A percentile compares a stretch with the other conserved stretches of the same genome.
phyloP scores from a whole-genome alignment of 2,329 filamentous ascomycete genomes.

The Colletotrichum aenigma region DNA sequence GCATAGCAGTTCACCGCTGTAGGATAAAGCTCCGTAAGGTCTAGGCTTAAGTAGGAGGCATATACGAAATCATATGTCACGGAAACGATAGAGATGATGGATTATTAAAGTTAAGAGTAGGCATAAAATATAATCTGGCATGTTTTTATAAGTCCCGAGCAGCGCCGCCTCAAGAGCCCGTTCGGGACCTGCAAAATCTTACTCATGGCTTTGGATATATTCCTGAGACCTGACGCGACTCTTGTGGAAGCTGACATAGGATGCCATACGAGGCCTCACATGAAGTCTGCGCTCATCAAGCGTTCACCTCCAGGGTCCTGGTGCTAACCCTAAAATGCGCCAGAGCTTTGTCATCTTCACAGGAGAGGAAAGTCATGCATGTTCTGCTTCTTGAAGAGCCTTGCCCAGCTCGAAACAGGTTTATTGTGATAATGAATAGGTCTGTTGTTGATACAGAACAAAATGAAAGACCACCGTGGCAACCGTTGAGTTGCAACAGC shows the following conservation, averaged over 20 bases:
- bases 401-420: neutral
- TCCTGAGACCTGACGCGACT: neutral
- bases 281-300: neutral
- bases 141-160: fast-evolving
- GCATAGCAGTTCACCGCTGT: neutral
- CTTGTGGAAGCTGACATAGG: neutral
- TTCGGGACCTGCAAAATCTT: neutral
- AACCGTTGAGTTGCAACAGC: neutral
- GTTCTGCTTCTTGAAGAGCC: neutral
- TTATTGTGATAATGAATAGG: neutral
- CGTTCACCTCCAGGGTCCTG: neutral
- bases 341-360: neutral
- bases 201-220: neutral
- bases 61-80: too few species aligned
- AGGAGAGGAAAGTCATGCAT: neutral
- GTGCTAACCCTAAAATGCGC: neutral
- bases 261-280: neutral
- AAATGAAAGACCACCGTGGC: neutral
- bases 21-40: slow-evolving; percentile 49
- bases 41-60: slow-evolving; percentile 52
- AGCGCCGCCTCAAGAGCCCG: neutral
- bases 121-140: fast-evolving
- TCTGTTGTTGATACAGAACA: neutral
- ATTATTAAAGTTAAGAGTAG: neutral
- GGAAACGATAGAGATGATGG: neutral